phyloP scores from a whole-genome alignment of 495 filamentous ascomycete species.

The Aspergillus carlsbadensis region DNA sequence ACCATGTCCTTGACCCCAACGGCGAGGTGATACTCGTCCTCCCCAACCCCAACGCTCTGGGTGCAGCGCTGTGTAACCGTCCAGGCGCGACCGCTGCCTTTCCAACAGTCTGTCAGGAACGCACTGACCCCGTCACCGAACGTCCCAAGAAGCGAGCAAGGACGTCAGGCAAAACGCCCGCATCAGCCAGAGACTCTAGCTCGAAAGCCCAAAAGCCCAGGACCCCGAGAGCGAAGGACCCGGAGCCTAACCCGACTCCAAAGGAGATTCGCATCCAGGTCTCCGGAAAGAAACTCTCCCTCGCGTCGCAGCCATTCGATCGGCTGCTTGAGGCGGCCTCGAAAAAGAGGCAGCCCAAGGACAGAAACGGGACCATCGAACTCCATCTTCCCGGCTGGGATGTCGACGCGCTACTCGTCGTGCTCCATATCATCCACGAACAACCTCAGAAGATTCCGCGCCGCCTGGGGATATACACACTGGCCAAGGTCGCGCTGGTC shows the following conservation, averaged over 20 bases:
- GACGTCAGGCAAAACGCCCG: neutral
- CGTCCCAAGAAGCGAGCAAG: no score
- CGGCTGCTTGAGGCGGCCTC: neutral
- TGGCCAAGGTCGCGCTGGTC: neutral
- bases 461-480: neutral
- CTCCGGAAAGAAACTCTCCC: neutral
- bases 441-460: neutral
- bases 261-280: constrained; percentile 4
- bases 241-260: no score
- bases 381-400: neutral
- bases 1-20: neutral
- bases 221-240: no score
- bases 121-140: no score
- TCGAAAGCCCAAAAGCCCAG: no score
- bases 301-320: neutral
- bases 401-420: neutral
- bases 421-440: neutral
- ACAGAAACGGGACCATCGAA: neutral
- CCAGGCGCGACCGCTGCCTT: no score
- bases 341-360: neutral
- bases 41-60: neutral
- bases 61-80: no score
- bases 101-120: no score
- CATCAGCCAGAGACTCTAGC: no score
- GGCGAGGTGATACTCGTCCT: constrained; percentile 3